Evolutionary conservation across 805 yeast genomes (phyloP).

Genomic region (Candida yuanshanica): DNA sequence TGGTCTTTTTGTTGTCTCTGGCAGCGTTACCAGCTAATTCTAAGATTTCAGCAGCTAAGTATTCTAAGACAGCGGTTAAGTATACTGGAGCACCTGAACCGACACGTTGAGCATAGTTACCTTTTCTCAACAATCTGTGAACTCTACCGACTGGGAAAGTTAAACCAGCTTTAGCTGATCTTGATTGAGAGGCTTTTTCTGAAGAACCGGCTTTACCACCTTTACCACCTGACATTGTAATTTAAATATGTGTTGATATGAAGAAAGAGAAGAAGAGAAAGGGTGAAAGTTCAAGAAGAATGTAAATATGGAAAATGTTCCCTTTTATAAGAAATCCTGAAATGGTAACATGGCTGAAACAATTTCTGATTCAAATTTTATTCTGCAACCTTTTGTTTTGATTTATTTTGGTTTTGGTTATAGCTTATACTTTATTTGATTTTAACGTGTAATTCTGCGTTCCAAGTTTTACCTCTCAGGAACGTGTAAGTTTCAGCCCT

Average conservation of each 20-base stretch:
- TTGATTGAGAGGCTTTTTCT: constrained; percentile 93
- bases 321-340: background rate
- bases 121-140: constrained; percentile 93
- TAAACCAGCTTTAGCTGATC: constrained; percentile 98
- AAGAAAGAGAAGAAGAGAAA: constrained; percentile 1
- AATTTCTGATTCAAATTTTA: too few relatives aligned
- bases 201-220: constrained; percentile 93
- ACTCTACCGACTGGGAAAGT: constrained; percentile 99
- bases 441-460: constrained; percentile 1
- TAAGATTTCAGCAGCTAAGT: constrained; percentile 95
- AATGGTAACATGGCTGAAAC: background rate
- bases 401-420: constrained; percentile 2
- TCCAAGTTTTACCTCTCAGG: constrained; percentile 3
- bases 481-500: background rate
- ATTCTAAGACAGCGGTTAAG: constrained; percentile 94
- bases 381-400: too few relatives aligned
- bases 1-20: constrained; percentile 88
- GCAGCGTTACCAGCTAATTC: constrained; percentile 99
- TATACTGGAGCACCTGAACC: constrained; percentile 99
- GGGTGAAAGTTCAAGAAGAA: background rate
- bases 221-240: constrained; percentile 59
- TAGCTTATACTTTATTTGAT: background rate
- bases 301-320: background rate
- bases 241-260: constrained; percentile 9
- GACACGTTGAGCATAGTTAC: constrained; percentile 96